Evolutionary conservation across 2,329 filamentous ascomycete species (phyloP).

Genomic region (Ophiostoma triangulosporum): DNA sequence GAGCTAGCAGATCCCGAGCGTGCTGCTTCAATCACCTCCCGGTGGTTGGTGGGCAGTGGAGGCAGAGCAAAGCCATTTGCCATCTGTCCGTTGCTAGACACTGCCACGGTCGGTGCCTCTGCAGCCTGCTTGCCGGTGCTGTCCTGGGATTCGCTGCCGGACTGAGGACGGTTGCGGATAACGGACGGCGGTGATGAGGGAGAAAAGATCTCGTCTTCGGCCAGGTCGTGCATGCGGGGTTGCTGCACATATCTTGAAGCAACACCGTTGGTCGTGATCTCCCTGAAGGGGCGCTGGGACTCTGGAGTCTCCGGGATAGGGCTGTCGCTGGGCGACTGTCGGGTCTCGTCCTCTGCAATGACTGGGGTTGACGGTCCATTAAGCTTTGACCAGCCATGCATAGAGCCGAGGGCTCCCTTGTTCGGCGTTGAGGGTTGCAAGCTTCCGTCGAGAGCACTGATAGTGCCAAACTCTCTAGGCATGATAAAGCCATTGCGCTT

Average conservation of each 20-base stretch:
- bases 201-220: neutral
- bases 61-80: constrained; percentile 35
- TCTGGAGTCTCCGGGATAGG: constrained; percentile 35
- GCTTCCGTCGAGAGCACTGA: neutral
- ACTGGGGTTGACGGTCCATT: constrained; percentile 27
- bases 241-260: constrained; percentile 9
- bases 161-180: constrained; percentile 15
- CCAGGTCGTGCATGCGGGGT: neutral
- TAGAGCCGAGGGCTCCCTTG: constrained; percentile 27
- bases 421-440: constrained; percentile 25
- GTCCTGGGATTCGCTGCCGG: constrained; percentile 32
- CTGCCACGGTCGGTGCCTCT: constrained; percentile 51
- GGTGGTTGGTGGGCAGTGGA: constrained; percentile 71
- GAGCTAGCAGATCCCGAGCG: constrained; percentile 39
- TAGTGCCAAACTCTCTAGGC: constrained; percentile 28
- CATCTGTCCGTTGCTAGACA: constrained; percentile 43
- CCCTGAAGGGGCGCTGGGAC: constrained; percentile 44
- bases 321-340: constrained; percentile 34
- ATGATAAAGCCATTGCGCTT: constrained; percentile 44
- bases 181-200: neutral
- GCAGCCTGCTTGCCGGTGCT: constrained; percentile 29
- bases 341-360: constrained; percentile 53
- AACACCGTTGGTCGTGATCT: constrained; percentile 46
- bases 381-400: constrained; percentile 31
- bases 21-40: constrained; percentile 70